phyloP scores from a whole-genome alignment of 306 rosid genomes.

The Senna tora region DNA sequence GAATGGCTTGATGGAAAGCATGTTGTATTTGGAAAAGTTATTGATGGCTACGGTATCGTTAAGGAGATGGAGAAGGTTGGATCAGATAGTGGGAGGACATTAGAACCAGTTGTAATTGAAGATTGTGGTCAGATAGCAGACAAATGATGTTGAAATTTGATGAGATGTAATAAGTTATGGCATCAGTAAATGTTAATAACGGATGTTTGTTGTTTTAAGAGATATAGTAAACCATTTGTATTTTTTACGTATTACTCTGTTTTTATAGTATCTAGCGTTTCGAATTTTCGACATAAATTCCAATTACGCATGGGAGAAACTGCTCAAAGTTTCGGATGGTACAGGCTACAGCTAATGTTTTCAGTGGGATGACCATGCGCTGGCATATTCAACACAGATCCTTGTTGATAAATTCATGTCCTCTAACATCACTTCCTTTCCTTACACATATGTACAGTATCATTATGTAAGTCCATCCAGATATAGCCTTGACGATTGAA shows the following conservation, averaged over 20 bases:
- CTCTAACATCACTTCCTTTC: neutral
- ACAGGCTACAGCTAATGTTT: no score
- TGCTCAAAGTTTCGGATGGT: neutral
- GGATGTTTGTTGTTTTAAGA: neutral
- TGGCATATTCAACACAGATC: no score
- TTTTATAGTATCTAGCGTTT: no score
- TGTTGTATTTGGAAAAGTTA: slow-evolving; percentile 93
- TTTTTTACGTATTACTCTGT: no score
- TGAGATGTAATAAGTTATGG: neutral
- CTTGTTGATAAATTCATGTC: neutral
- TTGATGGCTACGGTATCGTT: slow-evolving; percentile 69
- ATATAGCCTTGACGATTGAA: no score
- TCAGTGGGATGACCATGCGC: no score
- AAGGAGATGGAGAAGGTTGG: slow-evolving; percentile 84
- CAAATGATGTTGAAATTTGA: slow-evolving; percentile 13
- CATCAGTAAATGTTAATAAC: neutral
- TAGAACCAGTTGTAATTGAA: slow-evolving; percentile 64
- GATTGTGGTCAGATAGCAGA: slow-evolving; percentile 72
- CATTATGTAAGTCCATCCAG: no score
- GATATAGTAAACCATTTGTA: no score
- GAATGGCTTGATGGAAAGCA: slow-evolving; percentile 86
- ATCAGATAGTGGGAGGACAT: slow-evolving; percentile 57
- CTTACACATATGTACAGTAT: neutral
- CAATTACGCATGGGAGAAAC: no score
- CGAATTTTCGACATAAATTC: no score